phyloP scores from a whole-genome alignment of 352 stramenopile species.

The Phytopythium boreale region DNA sequence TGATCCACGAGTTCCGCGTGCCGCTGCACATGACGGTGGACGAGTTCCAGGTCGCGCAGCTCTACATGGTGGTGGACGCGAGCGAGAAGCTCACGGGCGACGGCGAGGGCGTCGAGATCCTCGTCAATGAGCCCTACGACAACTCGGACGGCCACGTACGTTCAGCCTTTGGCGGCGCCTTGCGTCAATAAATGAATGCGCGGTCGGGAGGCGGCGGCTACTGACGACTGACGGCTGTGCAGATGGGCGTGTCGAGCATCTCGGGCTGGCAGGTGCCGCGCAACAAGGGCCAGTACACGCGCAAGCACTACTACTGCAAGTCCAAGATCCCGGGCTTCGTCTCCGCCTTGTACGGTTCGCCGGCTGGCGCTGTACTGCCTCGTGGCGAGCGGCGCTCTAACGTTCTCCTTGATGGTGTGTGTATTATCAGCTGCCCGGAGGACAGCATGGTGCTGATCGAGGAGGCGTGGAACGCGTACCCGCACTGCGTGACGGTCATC shows the following conservation, averaged over 20 bases:
- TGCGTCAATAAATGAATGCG: too few relatives aligned
- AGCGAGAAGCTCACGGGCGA: constrained; percentile 83
- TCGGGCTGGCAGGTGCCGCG: constrained; percentile 68
- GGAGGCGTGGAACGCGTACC: constrained; percentile 87
- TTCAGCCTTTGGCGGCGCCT: too few relatives aligned
- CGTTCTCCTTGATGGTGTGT: not conserved
- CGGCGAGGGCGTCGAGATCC: constrained; percentile 83
- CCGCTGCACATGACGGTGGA: constrained; percentile 85
- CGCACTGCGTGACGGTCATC: constrained; percentile 85
- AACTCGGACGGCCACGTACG: constrained; percentile 73
- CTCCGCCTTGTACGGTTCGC: constrained; percentile 59
- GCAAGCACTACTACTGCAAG: constrained; percentile 89
- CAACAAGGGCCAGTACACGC: constrained; percentile 85
- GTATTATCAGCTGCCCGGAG: constrained; percentile 53
- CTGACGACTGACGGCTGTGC: not conserved
- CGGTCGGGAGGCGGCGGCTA: not conserved
- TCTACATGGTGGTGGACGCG: constrained; percentile 87
- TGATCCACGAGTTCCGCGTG: constrained; percentile 88
- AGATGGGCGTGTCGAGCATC: constrained; percentile 71
- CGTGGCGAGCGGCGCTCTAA: not conserved
- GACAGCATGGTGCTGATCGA: constrained; percentile 86
- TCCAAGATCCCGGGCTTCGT: constrained; percentile 81
- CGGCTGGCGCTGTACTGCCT: not conserved
- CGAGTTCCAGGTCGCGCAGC: constrained; percentile 83
- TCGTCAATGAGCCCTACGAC: constrained; percentile 86